A percentile compares a stretch with the other conserved stretches of the same genome.
phyloP scores from a whole-genome alignment of 305 asterid genomes.

The Withania somnifera region DNA sequence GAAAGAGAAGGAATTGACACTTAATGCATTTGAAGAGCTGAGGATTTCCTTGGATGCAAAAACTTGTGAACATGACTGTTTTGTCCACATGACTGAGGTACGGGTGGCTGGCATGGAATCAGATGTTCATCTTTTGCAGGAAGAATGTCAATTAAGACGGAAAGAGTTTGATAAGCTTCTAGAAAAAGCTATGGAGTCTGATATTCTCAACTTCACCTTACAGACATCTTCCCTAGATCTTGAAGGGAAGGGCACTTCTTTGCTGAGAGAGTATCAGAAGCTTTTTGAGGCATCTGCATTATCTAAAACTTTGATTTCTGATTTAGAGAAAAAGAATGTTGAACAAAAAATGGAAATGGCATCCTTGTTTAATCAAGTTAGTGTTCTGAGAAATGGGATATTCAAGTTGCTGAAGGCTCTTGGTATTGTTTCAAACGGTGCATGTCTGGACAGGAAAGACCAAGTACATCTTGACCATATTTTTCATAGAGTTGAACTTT shows the following conservation, averaged over 20 bases:
- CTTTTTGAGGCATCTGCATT: slow-evolving; percentile 36
- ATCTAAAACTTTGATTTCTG: slow-evolving; percentile 33
- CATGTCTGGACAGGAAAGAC: slow-evolving; percentile 28
- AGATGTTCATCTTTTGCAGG: slow-evolving; percentile 44
- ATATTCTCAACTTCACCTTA: slow-evolving; percentile 59
- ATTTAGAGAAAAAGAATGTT: slow-evolving; percentile 37
- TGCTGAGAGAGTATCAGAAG: slow-evolving; percentile 34
- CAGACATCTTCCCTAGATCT: slow-evolving; percentile 42
- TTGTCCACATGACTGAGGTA: slow-evolving; percentile 32
- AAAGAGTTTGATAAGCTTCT: slow-evolving; percentile 49
- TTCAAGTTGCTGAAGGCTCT: slow-evolving; percentile 45
- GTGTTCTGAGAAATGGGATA: slow-evolving; percentile 45
- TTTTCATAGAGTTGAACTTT: slow-evolving; percentile 32
- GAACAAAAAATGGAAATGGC: slow-evolving; percentile 41
- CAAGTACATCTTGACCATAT: slow-evolving; percentile 28
- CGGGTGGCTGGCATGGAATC: slow-evolving; percentile 28
- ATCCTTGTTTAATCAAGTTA: slow-evolving; percentile 44
- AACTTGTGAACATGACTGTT: slow-evolving; percentile 42
- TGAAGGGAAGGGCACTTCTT: slow-evolving; percentile 35
- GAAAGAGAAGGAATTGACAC: slow-evolving; percentile 55
- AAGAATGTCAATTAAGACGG: slow-evolving; percentile 34
- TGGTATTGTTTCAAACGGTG: slow-evolving; percentile 29
- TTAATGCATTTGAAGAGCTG: slow-evolving; percentile 47
- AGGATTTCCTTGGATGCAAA: slow-evolving; percentile 48
- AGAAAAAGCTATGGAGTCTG: slow-evolving; percentile 41